Evolutionary conservation across 208 protist species (phyloP), one percentile per base, ranked within the genome.

Genomic region (Spongospora subterranea): DNA sequence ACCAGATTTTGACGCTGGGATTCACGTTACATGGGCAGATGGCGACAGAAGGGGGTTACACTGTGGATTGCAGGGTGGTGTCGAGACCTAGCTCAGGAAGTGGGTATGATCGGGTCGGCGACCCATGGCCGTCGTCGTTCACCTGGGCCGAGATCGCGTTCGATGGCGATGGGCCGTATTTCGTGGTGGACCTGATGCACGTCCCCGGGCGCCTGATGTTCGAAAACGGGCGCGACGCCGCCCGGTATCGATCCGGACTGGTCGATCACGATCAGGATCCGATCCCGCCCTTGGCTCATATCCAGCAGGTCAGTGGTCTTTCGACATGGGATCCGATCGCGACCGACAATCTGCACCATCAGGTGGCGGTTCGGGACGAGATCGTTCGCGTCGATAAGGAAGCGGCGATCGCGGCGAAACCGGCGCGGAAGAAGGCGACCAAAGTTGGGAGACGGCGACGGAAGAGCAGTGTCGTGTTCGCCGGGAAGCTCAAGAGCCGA

Each of bases 111-210:
- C 71, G n/a, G 13, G n/a, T 6, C 17, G 71, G 11, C 71, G n/a
- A 6, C 71, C 71, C 71, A 82, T 82, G 71, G 71, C 71, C 71
- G 17, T 35, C 17, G 13, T 35, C n/a, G 17, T 82, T 82, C 71
- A 45, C 35, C 71, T 82, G 71, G 71, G 40, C n/a, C 71, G 71
- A 82, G 71, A 35, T 82, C 71, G 71, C 71, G 17, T 82, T 82
- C 71, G 71, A 82, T n/a, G 17, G 40, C n/a, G 71, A 6, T 43
- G 71, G 71, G 17, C 71, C 71, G 71, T 82, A 82, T n/a, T 82
- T 39, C 40, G n/a, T 82, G 17, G 71, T 82, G 17, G 71, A 82
- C n/a, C n/a, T 39, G 71, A 82, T 82, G 71, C 17, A 6, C 17
- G 71, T 35, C 71, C 71, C 71, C 17, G 71, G 71, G 17, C 11